Evolutionary conservation across 1,284 basidiomycete species (phyloP).

Genomic region (Marasmius oreades): DNA sequence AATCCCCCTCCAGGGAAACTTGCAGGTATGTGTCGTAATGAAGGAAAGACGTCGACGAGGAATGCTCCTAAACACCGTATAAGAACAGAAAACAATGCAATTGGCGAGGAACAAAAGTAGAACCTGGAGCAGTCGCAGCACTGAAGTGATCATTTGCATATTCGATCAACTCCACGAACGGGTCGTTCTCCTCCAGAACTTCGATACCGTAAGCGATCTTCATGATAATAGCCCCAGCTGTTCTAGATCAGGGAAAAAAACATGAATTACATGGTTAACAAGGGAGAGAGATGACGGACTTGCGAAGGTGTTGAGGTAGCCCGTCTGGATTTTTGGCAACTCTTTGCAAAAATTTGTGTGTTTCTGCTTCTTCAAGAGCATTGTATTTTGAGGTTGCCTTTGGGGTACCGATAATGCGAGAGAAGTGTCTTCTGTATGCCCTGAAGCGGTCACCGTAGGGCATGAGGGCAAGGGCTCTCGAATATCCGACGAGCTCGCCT

Average conservation of each 20-base stretch:
- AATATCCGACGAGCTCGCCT: constrained; percentile 30
- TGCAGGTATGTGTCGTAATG: constrained; percentile 20
- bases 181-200: constrained; percentile 28
- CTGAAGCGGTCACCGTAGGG: constrained; percentile 33
- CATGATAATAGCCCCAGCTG: constrained; percentile 33
- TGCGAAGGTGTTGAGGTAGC: constrained; percentile 22
- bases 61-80: constrained; percentile 14
- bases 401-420: constrained; percentile 26
- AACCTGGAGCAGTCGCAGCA: constrained; percentile 28
- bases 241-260: background rate
- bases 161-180: constrained; percentile 28
- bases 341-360: constrained; percentile 25
- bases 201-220: constrained; percentile 34
- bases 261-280: background rate
- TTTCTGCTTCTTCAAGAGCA: constrained; percentile 27
- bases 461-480: constrained; percentile 28
- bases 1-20: constrained; percentile 26
- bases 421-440: constrained; percentile 30
- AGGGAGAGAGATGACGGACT: constrained; percentile 21
- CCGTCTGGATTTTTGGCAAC: constrained; percentile 25
- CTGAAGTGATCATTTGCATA: constrained; percentile 32
- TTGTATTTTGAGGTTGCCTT: constrained; percentile 22
- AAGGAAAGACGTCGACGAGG: constrained; percentile 23
- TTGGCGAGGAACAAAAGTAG: background rate
- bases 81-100: background rate